phyloP scores from a whole-genome alignment of 805 yeast genomes.

The Saccharomycopsis schoenii region DNA sequence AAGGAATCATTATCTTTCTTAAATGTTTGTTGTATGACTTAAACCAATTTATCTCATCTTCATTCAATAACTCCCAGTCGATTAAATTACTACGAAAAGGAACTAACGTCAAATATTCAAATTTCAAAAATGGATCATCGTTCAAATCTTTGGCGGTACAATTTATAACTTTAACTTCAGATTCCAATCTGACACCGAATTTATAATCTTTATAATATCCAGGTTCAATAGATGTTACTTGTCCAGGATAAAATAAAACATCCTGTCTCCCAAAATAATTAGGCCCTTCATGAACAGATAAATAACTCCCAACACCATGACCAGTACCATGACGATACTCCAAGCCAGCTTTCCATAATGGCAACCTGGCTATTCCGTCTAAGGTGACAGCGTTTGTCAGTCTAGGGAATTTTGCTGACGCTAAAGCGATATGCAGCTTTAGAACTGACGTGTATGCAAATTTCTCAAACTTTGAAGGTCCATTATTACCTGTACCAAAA shows the following conservation, averaged over 20 bases:
- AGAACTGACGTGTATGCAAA: constrained; percentile 47
- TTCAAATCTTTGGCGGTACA: constrained; percentile 29
- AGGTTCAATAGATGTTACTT: constrained; percentile 51
- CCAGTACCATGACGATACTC: constrained; percentile 60
- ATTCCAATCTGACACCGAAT: constrained; percentile 47
- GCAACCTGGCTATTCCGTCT: constrained; percentile 50
- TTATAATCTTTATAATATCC: constrained; percentile 52
- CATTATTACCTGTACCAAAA: constrained; percentile 26
- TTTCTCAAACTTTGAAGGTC: constrained; percentile 37
- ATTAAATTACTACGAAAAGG: constrained; percentile 49
- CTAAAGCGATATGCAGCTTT: constrained; percentile 45
- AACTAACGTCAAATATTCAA: constrained; percentile 48
- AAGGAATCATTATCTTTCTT: constrained; percentile 34
- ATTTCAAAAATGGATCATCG: constrained; percentile 34
- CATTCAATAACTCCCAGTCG: constrained; percentile 32
- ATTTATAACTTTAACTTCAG: constrained; percentile 34
- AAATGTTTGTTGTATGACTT: constrained; percentile 38
- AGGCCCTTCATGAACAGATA: constrained; percentile 57
- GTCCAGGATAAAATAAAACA: constrained; percentile 37
- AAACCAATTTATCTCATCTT: constrained; percentile 40
- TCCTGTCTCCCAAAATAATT: constrained; percentile 38
- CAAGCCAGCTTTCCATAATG: constrained; percentile 44
- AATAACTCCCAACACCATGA: constrained; percentile 53
- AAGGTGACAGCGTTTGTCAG: constrained; percentile 43
- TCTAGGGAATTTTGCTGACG: constrained; percentile 42